Conservation (phyloP, 2,329 filamentous ascomycete species). For the Fusarium acutatum region DNA sequence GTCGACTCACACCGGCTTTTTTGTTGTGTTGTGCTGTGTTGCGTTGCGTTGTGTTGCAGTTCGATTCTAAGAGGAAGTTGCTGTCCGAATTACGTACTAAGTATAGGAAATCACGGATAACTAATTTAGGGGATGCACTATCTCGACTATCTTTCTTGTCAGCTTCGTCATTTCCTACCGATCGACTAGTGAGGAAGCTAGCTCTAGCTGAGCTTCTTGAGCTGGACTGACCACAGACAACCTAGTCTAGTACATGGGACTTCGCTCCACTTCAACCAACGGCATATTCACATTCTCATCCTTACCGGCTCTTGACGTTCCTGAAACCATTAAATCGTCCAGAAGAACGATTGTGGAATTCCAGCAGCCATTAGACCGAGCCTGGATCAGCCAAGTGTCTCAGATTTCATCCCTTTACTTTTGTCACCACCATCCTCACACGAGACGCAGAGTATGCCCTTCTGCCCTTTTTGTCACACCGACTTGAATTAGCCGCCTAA, state of each 20-base stretch:
- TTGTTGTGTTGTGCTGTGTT: background rate
- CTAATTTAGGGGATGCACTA: background rate
- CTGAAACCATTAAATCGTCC: background rate
- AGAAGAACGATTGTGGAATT: background rate
- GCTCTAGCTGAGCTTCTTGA: background rate
- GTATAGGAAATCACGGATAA: background rate
- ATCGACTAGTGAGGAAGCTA: background rate
- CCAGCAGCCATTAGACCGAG: background rate
- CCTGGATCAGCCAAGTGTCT: constrained; percentile 12
- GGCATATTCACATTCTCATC: background rate
- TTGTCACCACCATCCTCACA: background rate
- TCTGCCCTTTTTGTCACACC: constrained; percentile 4
- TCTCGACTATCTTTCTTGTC: background rate
- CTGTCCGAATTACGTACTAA: background rate
- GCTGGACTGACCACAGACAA: background rate
- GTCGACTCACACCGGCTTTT: background rate
- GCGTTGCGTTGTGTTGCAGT: background rate
- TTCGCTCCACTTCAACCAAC: background rate
- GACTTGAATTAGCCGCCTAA: background rate
- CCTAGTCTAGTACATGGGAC: background rate
- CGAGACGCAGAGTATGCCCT: background rate
- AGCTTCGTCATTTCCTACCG: background rate
- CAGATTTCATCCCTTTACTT: background rate
- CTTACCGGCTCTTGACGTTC: background rate
- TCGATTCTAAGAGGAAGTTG: background rate